Base-by-base conservation (phyloP, 2,329 filamentous ascomycete species). In the Diaporthe ilicicola region DNA sequence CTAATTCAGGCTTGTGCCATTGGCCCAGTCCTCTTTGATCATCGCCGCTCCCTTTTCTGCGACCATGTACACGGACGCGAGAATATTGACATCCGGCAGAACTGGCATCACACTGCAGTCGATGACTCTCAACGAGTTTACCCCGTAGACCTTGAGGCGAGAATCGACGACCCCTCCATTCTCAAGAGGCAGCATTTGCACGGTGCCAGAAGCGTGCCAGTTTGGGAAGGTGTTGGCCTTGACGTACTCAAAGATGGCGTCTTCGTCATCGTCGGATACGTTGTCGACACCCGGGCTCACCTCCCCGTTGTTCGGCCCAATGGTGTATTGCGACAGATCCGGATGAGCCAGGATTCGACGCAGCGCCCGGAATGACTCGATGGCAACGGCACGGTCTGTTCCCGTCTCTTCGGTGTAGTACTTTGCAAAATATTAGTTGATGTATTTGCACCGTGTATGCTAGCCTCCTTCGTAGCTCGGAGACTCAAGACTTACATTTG, bases 81-180 rank as follows among this genome's bases (percentile, higher is more conserved):
- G 73, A 29, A 76, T 72, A 69, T 79, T 78, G 2, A 75, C 77
- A 27, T 74, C 70, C 7, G 82, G 82, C 34, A 84, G 78, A 29
- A 83, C 73, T 7, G 83, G 83, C 34, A 84, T 80, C 32, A 84
- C 78, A 34, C 80, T 80, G 7, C 80, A 79, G 70, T 85, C 83
- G 3, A 82, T 81, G 27, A 84, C 76, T 19, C 83, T 77, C 54
- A 85, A 73, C 65, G 82, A 82, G 27, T 76, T 73, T 19, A 79
- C 80, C 2, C 83, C 83, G 71, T 83, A 83, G 0, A 84, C 83
- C 50, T 77, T 71, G 54, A 84, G 73, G 17, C 78, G 74, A 34
- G 80, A 70, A 66, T 81, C 78, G 0, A 84, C 83, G 7, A 84
- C 83, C n/a, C 83, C 83, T 6, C 82, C 83, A 6, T 68, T 42